phyloP scores from a whole-genome alignment of 495 filamentous ascomycete genomes.

The Corynascus novoguineensis region DNA sequence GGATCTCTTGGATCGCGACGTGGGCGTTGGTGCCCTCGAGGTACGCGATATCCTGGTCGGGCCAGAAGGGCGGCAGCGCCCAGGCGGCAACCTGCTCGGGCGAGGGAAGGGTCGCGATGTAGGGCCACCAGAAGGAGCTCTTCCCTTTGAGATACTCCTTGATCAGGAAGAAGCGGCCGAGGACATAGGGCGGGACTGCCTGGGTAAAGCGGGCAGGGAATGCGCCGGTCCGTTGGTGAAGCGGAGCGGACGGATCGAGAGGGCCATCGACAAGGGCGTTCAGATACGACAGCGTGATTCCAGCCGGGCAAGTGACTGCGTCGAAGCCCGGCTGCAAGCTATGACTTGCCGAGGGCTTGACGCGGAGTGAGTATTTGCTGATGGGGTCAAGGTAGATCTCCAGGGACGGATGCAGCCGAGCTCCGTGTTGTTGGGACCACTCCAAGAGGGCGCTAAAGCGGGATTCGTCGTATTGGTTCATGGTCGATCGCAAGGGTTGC shows the following conservation, averaged over 20 bases:
- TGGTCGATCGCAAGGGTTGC: background rate
- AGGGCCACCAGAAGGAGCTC: conserved; percentile 47
- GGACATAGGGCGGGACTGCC: conserved; percentile 38
- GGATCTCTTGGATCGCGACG: conserved; percentile 42
- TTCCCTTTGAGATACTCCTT: conserved; percentile 42
- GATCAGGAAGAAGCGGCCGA: conserved; percentile 46
- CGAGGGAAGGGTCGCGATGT: conserved; percentile 47
- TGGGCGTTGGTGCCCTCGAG: conserved; percentile 48
- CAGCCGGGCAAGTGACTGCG: conserved; percentile 36
- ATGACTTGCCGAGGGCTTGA: conserved; percentile 23
- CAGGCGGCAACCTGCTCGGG: conserved; percentile 38
- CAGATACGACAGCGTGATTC: conserved; percentile 41
- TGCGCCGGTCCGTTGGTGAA: background rate
- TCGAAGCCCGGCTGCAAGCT: conserved; percentile 22
- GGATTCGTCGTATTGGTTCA: conserved; percentile 21
- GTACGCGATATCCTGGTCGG: conserved; percentile 41
- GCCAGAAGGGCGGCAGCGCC: conserved; percentile 42
- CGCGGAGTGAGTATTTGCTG: conserved; percentile 42
- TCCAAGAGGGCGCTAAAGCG: conserved; percentile 21
- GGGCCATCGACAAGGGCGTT: conserved; percentile 37
- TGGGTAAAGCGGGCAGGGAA: conserved; percentile 39
- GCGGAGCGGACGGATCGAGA: background rate
- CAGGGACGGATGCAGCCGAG: conserved; percentile 36
- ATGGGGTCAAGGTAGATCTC: conserved; percentile 42
- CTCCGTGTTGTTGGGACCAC: conserved; percentile 38